Evolutionary conservation across 352 stramenopile genomes (phyloP), one percentile per base, ranked within the genome.

Genomic region (Pythium chondricola): DNA sequence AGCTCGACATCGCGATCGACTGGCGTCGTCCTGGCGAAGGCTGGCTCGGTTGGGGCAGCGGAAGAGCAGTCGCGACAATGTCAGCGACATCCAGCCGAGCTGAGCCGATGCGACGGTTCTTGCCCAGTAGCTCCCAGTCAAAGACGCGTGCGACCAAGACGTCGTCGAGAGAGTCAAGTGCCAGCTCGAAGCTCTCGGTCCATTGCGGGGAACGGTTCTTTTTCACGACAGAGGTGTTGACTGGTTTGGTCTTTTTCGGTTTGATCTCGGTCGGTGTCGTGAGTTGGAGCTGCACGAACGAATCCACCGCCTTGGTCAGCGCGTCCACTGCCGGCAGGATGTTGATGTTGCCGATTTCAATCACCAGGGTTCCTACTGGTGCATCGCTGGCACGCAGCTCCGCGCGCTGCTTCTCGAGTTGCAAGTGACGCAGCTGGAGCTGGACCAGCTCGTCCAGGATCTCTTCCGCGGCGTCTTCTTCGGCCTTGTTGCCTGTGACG

Each of bases 381-480:
- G 52, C 33, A 10, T 63, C 50, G 0, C 26, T 22, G 4, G 38
- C 49, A 3, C 61, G 61, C 31, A 86, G 52, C 31, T 70, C 52
- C 0, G 24, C 41, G 26, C 85, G 68, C 25, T 63, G 60, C 18
- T 62, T 67, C 52, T 86, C 72, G 13, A 85, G 43, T 18, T 68
- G 48, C 24, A 72, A 7, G 11, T 49, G 46, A 2, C 59, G 47
- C n/a, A 64, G 48, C 49, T 83, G 71, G 10, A 63, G 62, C 31
- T 66, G 41, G 13, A 50, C 41, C 29, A 81, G 65, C 41, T 88
- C 74, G 8, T 88, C 80, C 11, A 72, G 58, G n/a, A 91, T 44
- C 18, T 91, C 80, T 41, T 88, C 77, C 6, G 73, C 77, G 11
- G 67, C 71, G 44, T 88, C 80, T 52, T 88, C 65, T 32, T 88